Evolutionary conservation across 306 rosid species (phyloP).

Genomic region (Potentilla sterilis): DNA sequence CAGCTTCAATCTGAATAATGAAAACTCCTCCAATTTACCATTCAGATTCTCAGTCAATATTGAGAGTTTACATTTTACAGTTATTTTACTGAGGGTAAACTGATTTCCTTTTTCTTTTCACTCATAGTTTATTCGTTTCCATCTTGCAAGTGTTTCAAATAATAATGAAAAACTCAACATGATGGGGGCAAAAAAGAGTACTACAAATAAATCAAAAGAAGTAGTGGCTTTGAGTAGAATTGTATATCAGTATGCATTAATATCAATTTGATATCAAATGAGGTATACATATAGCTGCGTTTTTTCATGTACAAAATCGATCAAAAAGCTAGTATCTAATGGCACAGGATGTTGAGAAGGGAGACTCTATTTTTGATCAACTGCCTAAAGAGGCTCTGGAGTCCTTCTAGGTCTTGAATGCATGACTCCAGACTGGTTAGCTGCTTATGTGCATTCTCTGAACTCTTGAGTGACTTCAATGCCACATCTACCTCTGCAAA

Average conservation of each 20-base stretch:
- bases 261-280: not conserved
- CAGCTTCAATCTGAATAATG: not conserved
- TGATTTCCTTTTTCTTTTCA: not conserved
- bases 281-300: not conserved
- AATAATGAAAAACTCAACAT: no score
- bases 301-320: not conserved
- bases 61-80: not conserved
- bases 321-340: slow-evolving; percentile 3
- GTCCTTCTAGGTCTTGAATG: slow-evolving; percentile 28
- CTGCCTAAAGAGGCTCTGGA: slow-evolving; percentile 27
- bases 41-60: not conserved
- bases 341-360: slow-evolving; percentile 33
- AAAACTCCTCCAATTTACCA: not conserved
- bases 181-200: no score
- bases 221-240: not conserved
- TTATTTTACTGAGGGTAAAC: not conserved
- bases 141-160: not conserved
- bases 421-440: slow-evolving; percentile 22
- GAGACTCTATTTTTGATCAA: slow-evolving; percentile 37
- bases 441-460: slow-evolving; percentile 9
- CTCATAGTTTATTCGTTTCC: not conserved
- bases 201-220: not conserved
- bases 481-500: slow-evolving; percentile 1
- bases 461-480: not conserved
- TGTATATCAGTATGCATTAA: not conserved